Base-by-base conservation (phyloP, 2,329 filamentous ascomycete species). In the Alternaria dauci region DNA sequence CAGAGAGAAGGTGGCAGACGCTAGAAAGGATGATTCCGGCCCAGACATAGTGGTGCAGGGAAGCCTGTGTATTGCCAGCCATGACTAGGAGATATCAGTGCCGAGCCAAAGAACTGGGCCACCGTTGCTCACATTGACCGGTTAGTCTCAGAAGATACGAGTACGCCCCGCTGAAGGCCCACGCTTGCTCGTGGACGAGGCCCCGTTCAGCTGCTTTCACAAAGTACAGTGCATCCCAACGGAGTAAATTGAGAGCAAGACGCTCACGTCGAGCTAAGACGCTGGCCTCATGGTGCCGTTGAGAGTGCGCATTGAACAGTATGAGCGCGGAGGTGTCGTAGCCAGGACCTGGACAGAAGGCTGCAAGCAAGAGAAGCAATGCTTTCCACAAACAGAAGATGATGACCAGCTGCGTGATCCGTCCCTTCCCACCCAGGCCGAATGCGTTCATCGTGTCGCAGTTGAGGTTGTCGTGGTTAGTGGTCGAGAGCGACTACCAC, bases 161-260 rank as follows among this genome's bases (percentile, higher is more conserved):
- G 61, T 85, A 85, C 9, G 82, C 81, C 78, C 84, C 86, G 38
- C 89, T 89, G 79, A 94, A 95, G 0, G 92, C 92, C 91, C 91
- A 95, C 78, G 94, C 91, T 79, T 95, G 92, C 80, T 96, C 92
- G 75, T 88, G 91, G 11, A 89, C 56, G 68, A 92, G 89, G 34
- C 90, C 91, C 11, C 86, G 82, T 42, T 83, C 83, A 5, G 91
- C 86, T 44, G 83, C 76, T 66, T 88, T 84, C 59, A 89, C 81
- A 71, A 89, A 94, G 77, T 94, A 95, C 67, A 96, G 83, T 32
- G 89, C 90, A 76, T 96, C 92, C 92, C 92, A 96, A 76, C 91
- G 85, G 7, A 88, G 88, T 59, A 95, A 81, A 43, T 87, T 87
- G 34, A 84, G 78, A 20, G 83, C 77, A 2, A 90, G 69, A 61